Base-by-base conservation (phyloP, 305 asterid species). In the Salvia sclarea region DNA sequence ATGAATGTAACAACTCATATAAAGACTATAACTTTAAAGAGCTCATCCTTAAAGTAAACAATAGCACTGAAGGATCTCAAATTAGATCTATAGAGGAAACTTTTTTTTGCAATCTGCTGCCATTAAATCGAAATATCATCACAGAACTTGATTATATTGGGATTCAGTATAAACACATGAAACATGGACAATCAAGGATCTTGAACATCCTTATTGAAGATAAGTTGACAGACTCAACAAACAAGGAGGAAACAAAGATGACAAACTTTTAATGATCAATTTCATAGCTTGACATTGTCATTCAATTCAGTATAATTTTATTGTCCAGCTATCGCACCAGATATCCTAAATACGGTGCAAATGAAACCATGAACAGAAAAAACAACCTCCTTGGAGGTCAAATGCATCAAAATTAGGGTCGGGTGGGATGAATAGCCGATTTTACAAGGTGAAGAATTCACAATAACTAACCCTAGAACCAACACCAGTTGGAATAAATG, bases 401-500 rank as follows among this genome's bases (percentile, higher is more conserved):
- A 44, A 14, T 12, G 0, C 52, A 45, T 45, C 16, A 13, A 41
- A 44, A 8, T 4, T 28, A 14, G n/a, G n/a, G n/a, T n/a, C n/a
- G n/a, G n/a, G n/a, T n/a, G n/a, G n/a, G n/a, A 10, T 44, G 16
- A 11, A 16, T 16, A 18, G 52, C 7, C 22, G 7, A 45, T 21
- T 2, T 18, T 45, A n/a, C 8, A 13, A 44, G 50, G 50, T 44
- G 50, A 44, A 44, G 33, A 44, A 44, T 44, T 44, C 21, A 14
- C 9, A 14, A 44, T 9, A 44, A 14, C 20, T 50, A 45, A 14
- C 8, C 30, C 21, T 37, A 68, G 44, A 12, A 24, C 53, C 35
- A 57, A 72, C 61, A 53, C 52, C 50, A 56, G 56, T 49, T 8
- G 22, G 71, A 16, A 63, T 14, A 16, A 30, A 64, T 24, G 40